These are phyloP conservation scores for Hondaea fermentalgiana DNA, from an alignment of 108 stramenopile species.

Conservation along the genomic window DNA sequence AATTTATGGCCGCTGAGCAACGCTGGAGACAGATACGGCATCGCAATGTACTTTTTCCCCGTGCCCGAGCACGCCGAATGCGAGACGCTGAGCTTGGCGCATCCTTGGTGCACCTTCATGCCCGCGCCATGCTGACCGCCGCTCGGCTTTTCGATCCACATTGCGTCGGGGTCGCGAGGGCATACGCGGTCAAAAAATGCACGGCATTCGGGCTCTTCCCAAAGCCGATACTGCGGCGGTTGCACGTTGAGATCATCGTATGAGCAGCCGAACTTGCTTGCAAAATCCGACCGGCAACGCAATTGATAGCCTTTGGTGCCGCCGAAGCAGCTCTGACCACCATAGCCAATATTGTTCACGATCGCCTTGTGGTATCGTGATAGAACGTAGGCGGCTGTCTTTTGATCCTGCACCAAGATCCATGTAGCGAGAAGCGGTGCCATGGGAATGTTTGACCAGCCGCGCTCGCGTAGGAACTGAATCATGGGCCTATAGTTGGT, in stretches of 20 bases:
- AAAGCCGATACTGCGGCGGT: constrained; percentile 5
- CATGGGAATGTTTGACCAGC: not conserved
- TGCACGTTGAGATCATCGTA: not conserved
- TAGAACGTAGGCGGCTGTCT: not conserved
- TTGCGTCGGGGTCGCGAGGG: not conserved
- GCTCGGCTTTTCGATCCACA: constrained; percentile 18
- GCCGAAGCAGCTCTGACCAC: constrained; percentile 8
- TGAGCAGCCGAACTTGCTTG: not conserved
- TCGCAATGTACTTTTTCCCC: not conserved
- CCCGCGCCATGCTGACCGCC: not conserved
- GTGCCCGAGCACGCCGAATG: not conserved
- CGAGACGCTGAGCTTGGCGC: not conserved
- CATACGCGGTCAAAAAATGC: not conserved
- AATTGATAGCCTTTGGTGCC: not conserved
- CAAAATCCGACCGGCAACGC: not conserved
- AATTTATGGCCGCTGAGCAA: not conserved
- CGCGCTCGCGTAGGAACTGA: not conserved
- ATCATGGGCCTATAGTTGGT: constrained; percentile 7
- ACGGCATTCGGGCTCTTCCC: not conserved
- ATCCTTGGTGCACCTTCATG: not conserved
- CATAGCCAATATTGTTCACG: not conserved
- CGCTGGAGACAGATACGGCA: constrained; percentile 1
- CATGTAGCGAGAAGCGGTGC: not conserved
- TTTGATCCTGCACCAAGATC: constrained; percentile 10
- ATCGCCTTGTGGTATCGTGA: not conserved